Base-by-base conservation (phyloP, 345 rosid species). In the Arabis hirsuta region DNA sequence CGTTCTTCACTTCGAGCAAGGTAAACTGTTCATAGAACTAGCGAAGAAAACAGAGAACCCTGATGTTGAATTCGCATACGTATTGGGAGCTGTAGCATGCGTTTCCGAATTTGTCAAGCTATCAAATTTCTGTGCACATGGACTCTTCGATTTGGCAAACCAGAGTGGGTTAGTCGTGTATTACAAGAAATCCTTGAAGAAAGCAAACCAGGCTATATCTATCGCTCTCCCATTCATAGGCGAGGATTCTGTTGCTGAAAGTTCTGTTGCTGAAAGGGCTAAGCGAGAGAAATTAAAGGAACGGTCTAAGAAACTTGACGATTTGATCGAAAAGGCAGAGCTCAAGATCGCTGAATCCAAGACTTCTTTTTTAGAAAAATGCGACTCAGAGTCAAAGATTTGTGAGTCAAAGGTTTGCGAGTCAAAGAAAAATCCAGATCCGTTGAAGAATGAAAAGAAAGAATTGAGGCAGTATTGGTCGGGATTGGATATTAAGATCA, bases 401-500 rank as follows among this genome's bases (percentile, higher is more conserved):
- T 32, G 7, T 5, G 36, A 32, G 41, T 8, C 38, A 34, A 34
- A 34, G 10, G 42, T 24, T 47, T 5, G 3, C 24, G 65, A 73
- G 9, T 2, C 60, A 7, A 7, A 59, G 62, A 32, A 22, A 1
- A 20, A 1, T 10, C 22, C 4, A 41, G 13, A 41, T 20, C 38
- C 4, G 61, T 0, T 1, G 14, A 7, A 16, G 46, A 5, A 22
- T 39, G 12, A 0, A 46, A 19, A 0, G 13, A 12, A 13, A 12
- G 38, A 13, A 3, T 36, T 74, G 61, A 57, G 53, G 31, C 45
- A 13, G 24, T 66, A 16, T 43, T 74, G 78, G 73, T 1, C 13
- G 19, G 31, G 73, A 19, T 41, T 74, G 31, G 44, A 67, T 43
- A 39, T 43, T 42, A 14, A 58, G 7, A 7, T 10, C 46, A 74